A percentile compares a stretch with the other conserved stretches of the same genome.
Conservation (phyloP, 768 basidiomycete genomes). For the Rubroboletus pulcherrimus region DNA sequence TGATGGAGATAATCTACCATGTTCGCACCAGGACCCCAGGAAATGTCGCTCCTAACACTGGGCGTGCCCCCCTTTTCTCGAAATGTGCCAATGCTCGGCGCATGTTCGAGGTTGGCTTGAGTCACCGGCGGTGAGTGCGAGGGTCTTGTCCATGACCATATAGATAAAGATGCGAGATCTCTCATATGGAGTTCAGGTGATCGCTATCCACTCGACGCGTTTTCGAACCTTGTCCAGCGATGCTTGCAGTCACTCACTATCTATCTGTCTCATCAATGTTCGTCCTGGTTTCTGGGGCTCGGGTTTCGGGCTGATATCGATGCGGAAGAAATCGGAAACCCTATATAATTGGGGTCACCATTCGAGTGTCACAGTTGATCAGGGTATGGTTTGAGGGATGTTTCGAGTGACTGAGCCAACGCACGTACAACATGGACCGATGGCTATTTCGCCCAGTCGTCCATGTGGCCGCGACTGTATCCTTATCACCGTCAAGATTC, state of each 20-base stretch:
- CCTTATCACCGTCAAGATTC: neutral
- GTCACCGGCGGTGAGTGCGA: neutral
- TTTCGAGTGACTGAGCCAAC: conserved; percentile 7
- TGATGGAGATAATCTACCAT: neutral
- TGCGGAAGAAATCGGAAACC: neutral
- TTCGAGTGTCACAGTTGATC: neutral
- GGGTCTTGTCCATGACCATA: neutral
- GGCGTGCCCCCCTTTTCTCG: neutral
- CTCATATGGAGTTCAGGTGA: too few species aligned
- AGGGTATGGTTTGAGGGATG: neutral
- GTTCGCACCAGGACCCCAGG: neutral
- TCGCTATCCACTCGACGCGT: neutral
- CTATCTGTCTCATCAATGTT: neutral
- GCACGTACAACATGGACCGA: neutral
- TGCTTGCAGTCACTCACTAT: neutral
- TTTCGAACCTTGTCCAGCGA: neutral
- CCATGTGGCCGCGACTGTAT: conserved; percentile 3
- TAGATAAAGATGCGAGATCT: neutral
- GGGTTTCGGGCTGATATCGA: neutral
- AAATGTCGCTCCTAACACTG: neutral
- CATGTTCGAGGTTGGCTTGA: neutral
- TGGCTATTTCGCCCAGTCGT: neutral
- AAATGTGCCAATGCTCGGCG: neutral
- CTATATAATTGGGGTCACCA: neutral
- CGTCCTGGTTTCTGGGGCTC: neutral